Conservation (phyloP, 192 early-diverging fungal genomes). For the Coemansia sp. region DNA sequence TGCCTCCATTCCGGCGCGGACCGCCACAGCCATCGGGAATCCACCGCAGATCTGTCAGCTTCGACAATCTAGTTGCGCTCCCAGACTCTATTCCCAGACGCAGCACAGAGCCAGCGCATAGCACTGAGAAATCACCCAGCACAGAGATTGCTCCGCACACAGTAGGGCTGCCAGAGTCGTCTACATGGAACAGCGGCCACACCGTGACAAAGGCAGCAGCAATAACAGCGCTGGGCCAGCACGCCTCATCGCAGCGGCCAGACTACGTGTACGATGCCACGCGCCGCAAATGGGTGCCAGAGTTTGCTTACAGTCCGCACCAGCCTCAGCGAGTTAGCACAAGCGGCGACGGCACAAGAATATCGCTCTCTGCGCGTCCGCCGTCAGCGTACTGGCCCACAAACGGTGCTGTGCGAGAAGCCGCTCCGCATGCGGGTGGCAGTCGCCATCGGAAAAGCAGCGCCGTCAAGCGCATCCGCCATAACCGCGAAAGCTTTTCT, state of each 20-base stretch:
- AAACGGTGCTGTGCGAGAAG: not conserved
- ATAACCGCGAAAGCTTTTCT: conserved; percentile 52
- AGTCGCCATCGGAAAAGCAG: conserved; percentile 3
- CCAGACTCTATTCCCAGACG: conserved; percentile 33
- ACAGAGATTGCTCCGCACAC: not conserved
- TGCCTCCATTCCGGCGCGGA: conserved; percentile 16
- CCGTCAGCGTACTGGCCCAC: conserved; percentile 7
- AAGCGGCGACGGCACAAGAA: not conserved
- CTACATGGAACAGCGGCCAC: conserved; percentile 49
- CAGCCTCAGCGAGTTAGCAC: conserved; percentile 14
- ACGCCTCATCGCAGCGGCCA: not conserved
- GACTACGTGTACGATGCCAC: not conserved
- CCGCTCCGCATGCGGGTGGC: conserved; percentile 5
- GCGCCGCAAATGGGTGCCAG: conserved; percentile 40
- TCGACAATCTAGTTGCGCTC: conserved; percentile 41
- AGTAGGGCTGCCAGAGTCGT: conserved; percentile 22
- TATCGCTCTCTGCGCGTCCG: not conserved
- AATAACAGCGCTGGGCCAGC: not conserved
- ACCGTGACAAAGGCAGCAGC: conserved; percentile 16
- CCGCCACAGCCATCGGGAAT: conserved; percentile 50
- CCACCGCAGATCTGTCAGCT: conserved; percentile 50
- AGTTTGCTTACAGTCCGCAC: conserved; percentile 39
- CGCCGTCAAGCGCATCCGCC: conserved; percentile 4
- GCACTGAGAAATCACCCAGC: not conserved
- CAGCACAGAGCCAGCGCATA: conserved; percentile 35